Percentiles rank a stretch among this genome's conserved stretches.
phyloP scores from a whole-genome alignment of 352 stramenopile species.

The Phytophthora sojae region DNA sequence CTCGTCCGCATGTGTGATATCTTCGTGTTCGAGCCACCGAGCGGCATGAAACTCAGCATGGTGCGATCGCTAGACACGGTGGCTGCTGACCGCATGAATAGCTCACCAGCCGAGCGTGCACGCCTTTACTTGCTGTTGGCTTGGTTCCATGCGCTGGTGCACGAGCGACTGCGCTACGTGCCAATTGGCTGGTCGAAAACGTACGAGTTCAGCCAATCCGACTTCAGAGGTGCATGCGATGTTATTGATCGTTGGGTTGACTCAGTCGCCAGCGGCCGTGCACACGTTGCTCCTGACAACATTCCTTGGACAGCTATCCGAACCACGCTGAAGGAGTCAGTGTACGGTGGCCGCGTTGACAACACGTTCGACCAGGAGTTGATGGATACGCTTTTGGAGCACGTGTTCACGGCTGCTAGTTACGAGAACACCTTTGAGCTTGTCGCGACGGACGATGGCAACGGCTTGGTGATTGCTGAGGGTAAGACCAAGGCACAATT shows the following conservation, averaged over 20 bases:
- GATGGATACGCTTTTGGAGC: slow-evolving; percentile 94
- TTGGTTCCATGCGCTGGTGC: slow-evolving; percentile 98
- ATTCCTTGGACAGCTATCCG: slow-evolving; percentile 99
- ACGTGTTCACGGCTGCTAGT: slow-evolving; percentile 94
- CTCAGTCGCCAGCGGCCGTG: slow-evolving; percentile 78
- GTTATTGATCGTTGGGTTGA: slow-evolving; percentile 98
- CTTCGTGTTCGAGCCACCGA: slow-evolving; percentile 98
- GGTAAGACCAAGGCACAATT: slow-evolving; percentile 94
- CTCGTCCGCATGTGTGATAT: slow-evolving; percentile 97
- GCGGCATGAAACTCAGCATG: slow-evolving; percentile 97
- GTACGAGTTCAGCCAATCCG: slow-evolving; percentile 99
- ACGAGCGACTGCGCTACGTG: slow-evolving; percentile 98
- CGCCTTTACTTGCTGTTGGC: slow-evolving; percentile 97
- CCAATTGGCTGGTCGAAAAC: slow-evolving; percentile 98
- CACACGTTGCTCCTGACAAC: slow-evolving; percentile 94
- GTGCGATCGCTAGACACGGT: slow-evolving; percentile 96
- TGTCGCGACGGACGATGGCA: slow-evolving; percentile 51
- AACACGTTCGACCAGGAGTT: slow-evolving; percentile 97
- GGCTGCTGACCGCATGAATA: slow-evolving; percentile 91
- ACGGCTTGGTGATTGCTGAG: slow-evolving; percentile 80
- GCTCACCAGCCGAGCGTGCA: slow-evolving; percentile 85
- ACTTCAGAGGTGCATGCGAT: slow-evolving; percentile 97
- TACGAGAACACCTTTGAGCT: slow-evolving; percentile 93
- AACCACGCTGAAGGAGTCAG: slow-evolving; percentile 95
- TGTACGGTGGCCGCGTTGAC: slow-evolving; percentile 98